Percentiles rank a stretch among this genome's conserved stretches.
These are phyloP conservation scores for Quercus aquifolioides DNA, from an alignment of 306 rosid species.

Conservation along the genomic window DNA sequence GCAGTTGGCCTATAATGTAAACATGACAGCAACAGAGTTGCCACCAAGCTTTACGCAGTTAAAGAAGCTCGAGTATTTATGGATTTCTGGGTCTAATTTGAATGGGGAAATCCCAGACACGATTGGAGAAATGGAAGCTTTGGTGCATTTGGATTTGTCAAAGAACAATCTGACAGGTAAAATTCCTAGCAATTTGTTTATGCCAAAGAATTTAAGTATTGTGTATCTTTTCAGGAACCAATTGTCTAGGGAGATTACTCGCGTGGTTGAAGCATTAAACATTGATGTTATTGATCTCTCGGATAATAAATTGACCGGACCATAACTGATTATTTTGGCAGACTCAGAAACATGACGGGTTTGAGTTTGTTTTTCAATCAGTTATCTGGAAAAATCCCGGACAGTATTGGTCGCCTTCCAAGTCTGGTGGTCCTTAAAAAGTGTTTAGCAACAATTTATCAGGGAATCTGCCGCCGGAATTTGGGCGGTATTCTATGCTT, in stretches of 20 bases:
- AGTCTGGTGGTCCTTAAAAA: conserved; percentile 24
- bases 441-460: conserved; percentile 50
- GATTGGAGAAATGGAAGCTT: conserved; percentile 51
- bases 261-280: conserved; percentile 39
- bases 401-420: conserved; percentile 51
- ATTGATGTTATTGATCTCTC: conserved; percentile 46
- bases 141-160: conserved; percentile 48
- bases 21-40: conserved; percentile 22
- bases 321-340: conserved; percentile 58
- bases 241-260: conserved; percentile 55
- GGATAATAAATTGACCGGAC: conserved; percentile 37
- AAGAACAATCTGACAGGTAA: conserved; percentile 34
- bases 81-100: conserved; percentile 33
- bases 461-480: conserved; percentile 51
- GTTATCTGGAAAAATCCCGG: conserved; percentile 62
- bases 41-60: conserved; percentile 43
- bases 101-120: conserved; percentile 54
- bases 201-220: conserved; percentile 36
- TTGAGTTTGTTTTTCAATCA: conserved; percentile 40
- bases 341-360: conserved; percentile 29
- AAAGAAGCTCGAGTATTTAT: conserved; percentile 44
- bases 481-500: conserved; percentile 51
- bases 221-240: conserved; percentile 38
- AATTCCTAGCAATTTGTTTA: conserved; percentile 50
- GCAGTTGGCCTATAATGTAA: conserved; percentile 7